These are phyloP conservation scores for Asterella californica DNA, from an alignment of 225 moss, liverwort and hornwort species.

Conservation along the genomic window DNA sequence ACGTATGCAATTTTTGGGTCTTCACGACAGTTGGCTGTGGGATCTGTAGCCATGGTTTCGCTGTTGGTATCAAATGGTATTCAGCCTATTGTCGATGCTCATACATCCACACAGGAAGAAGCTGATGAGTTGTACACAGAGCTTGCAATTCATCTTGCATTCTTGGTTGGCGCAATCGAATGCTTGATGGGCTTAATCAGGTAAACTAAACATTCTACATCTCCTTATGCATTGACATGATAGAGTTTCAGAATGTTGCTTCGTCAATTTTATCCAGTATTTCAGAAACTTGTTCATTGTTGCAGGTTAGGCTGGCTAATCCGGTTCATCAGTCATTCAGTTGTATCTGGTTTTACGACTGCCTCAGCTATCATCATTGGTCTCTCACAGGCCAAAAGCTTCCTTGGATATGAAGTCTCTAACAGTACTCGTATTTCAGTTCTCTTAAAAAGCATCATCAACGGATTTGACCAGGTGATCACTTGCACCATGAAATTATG, in stretches of 20 bases:
- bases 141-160: conserved; percentile 78
- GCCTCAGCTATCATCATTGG: conserved; percentile 89
- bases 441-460: conserved; percentile 67
- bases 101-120: conserved; percentile 38
- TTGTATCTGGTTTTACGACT: conserved; percentile 93
- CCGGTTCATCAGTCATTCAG: conserved; percentile 94
- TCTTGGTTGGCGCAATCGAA: conserved; percentile 84
- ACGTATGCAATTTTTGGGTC: conserved; percentile 77
- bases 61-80: conserved; percentile 77
- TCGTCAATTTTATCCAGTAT: neutral
- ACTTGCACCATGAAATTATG: neutral
- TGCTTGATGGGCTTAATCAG: conserved; percentile 72
- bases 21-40: conserved; percentile 86
- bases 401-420: conserved; percentile 77
- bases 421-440: conserved; percentile 66
- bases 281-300: neutral
- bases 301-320: conserved; percentile 95
- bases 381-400: conserved; percentile 76
- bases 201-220: conserved; percentile 25
- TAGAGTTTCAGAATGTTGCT: neutral
- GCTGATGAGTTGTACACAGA: conserved; percentile 42
- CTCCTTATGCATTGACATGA: neutral
- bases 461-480: conserved; percentile 59
- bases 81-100: conserved; percentile 49
- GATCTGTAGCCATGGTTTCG: conserved; percentile 92